A percentile compares a stretch with the other conserved stretches of the same genome.
These are phyloP conservation scores for Nelumbo lutea DNA, from an alignment of 164 flowering plant genomes.

Conservation along the genomic window DNA sequence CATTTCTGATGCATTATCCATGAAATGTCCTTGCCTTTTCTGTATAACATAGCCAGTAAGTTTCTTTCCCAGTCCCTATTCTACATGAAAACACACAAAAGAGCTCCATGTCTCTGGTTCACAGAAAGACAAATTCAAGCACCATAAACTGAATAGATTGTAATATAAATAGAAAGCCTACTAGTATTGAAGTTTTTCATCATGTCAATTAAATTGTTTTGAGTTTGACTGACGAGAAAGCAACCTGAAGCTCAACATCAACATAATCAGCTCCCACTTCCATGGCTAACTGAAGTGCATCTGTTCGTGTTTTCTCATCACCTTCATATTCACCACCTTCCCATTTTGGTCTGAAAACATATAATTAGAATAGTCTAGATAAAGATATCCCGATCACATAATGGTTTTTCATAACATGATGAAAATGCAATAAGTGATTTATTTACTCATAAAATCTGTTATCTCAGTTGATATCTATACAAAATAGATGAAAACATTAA, in stretches of 20 bases:
- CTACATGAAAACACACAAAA: no score
- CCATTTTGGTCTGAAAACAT: conserved; percentile 62
- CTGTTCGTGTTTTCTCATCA: conserved; percentile 55
- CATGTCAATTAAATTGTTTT: background rate
- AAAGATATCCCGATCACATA: background rate
- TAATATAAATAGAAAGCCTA: no score
- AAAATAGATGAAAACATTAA: background rate
- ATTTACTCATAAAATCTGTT: background rate
- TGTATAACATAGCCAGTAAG: no score
- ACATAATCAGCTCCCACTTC: conserved; percentile 82
- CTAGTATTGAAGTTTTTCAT: background rate
- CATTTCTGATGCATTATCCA: no score
- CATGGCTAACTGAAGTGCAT: conserved; percentile 66
- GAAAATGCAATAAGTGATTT: background rate
- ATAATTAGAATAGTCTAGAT: background rate
- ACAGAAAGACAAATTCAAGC: no score
- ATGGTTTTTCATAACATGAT: background rate
- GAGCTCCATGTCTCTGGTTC: no score
- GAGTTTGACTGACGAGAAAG: conserved; percentile 3
- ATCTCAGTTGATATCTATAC: background rate
- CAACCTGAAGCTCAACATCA: conserved; percentile 87
- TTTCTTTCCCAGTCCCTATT: no score
- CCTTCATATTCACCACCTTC: conserved; percentile 88
- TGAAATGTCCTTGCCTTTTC: no score
- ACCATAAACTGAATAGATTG: no score